Evolutionary conservation across 2,329 filamentous ascomycete species (phyloP), one percentile per base, ranked within the genome.

Genomic region (Aureobasidium sp.): DNA sequence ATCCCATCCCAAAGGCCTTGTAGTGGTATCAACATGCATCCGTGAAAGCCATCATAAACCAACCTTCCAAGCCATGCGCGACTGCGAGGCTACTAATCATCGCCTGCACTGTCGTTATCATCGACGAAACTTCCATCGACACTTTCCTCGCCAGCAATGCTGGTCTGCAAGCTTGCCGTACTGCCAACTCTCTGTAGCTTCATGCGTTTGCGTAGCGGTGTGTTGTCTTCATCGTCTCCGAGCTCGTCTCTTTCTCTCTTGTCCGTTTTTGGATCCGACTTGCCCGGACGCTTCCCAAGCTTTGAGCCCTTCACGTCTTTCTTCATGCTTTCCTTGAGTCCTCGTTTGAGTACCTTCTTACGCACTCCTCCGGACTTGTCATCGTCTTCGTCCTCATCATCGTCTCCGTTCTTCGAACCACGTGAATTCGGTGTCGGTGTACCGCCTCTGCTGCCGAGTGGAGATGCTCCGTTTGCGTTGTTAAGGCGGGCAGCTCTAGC

Each of bases 401-500:
- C 66, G 44, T 64, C 64, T 63, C n/a, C 65, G 65, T n/a, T 68
- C 66, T 57, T 68, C 61, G 40, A 67, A 65, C 40, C 65, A 61
- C 31, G 67, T 66, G 50, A 69, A 12, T 50, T 42, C 67, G 58
- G 63, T 49, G 58, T 63, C 12, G 73, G 73, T 40, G 73, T 75
- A 15, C 68, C 72, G 11, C 68, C 69, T 50, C 72, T 64, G 52
- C 67, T 70, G 2, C 70, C 72, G n/a, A 61, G 52, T 11, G 62
- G 62, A 24, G 59, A 63, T 11, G 65, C 59, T 24, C 70, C 71
- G 33, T 69, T 72, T 8, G 65, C 67, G 14, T 66, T 66, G 33
- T 70, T 71, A 63, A 73, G 72, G 63, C 78, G 78, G 1, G 77
- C 78, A 35, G 79, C 79, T 62, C 79, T 78, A 61, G 77, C 78